Conservation (phyloP, 2,329 filamentous ascomycete genomes). For the Bipolaris victoriae region DNA sequence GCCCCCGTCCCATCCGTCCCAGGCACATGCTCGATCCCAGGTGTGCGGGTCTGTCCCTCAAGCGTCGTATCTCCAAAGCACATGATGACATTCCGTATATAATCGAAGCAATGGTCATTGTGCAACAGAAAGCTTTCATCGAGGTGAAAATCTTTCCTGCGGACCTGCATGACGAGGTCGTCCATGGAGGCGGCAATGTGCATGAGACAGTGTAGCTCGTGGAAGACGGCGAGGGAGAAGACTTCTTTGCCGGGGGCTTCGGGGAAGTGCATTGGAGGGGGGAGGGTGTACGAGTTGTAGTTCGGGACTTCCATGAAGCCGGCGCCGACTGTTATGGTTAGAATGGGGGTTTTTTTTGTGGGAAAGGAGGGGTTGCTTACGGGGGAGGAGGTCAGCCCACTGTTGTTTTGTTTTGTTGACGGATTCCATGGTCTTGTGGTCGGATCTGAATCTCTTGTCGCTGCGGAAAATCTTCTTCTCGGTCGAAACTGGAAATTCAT, state of each 20-base stretch:
- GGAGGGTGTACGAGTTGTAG: constrained; percentile 13
- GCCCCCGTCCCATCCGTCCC: constrained; percentile 30
- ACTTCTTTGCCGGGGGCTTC: constrained; percentile 12
- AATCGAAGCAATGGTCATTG: constrained; percentile 40
- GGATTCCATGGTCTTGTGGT: constrained; percentile 22
- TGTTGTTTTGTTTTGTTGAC: constrained; percentile 18
- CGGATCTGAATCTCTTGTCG: constrained; percentile 23
- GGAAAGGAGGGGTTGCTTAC: constrained; percentile 3
- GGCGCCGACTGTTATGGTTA: constrained; percentile 14
- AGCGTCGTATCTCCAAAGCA: constrained; percentile 35
- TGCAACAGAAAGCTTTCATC: constrained; percentile 29
- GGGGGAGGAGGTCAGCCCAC: constrained; percentile 19
- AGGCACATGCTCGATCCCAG: constrained; percentile 8
- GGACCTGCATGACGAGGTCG: constrained; percentile 23
- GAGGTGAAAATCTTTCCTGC: constrained; percentile 20
- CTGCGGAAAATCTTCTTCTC: constrained; percentile 21
- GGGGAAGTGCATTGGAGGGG: constrained; percentile 26
- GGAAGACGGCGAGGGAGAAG: constrained; percentile 25
- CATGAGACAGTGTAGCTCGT: constrained; percentile 30
- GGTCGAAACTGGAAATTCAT: constrained; percentile 13
- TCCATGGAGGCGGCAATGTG: constrained; percentile 24
- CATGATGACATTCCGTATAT: constrained; percentile 33
- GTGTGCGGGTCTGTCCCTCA: constrained; percentile 27
- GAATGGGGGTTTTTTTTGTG: neutral
- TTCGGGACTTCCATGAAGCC: constrained; percentile 25